A percentile compares a stretch with the other conserved stretches of the same genome.
Conservation (phyloP, 225 moss, liverwort and hornwort species). For the Marchantia polymorpha region DNA sequence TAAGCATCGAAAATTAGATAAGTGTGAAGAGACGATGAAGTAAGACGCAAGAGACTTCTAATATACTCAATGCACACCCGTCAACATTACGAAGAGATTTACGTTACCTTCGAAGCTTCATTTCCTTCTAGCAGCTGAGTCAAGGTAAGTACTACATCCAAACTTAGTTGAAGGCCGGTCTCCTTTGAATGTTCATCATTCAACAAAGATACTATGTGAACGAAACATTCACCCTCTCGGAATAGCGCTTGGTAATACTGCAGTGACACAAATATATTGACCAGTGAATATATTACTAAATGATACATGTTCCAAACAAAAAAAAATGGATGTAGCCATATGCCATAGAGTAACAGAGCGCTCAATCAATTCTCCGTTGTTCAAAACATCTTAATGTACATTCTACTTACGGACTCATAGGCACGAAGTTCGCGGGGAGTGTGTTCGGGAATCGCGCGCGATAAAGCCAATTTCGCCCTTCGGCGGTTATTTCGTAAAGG, state of each 20-base stretch:
- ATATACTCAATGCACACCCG: neutral
- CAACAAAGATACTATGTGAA: slow-evolving; percentile 75
- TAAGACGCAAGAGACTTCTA: neutral
- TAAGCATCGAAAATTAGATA: neutral
- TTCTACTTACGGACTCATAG: too few relatives aligned
- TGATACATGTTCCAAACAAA: neutral
- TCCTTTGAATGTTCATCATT: slow-evolving; percentile 64
- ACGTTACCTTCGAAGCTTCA: slow-evolving; percentile 68
- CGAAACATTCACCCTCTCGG: slow-evolving; percentile 81
- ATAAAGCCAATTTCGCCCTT: too few relatives aligned
- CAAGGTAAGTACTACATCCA: slow-evolving; percentile 70
- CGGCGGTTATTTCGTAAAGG: too few relatives aligned
- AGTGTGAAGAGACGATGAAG: neutral
- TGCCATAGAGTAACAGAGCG: neutral
- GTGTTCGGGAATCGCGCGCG: too few relatives aligned
- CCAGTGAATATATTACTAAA: neutral
- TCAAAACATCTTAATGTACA: neutral
- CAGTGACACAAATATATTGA: slow-evolving; percentile 5
- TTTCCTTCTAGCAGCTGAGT: slow-evolving; percentile 69
- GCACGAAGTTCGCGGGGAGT: too few relatives aligned
- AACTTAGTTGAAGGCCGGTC: slow-evolving; percentile 64
- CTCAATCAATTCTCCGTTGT: neutral
- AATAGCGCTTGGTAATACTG: slow-evolving; percentile 83
- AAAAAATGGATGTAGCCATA: neutral
- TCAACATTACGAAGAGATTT: neutral